A percentile compares a stretch with the other conserved stretches of the same genome.
These are phyloP conservation scores for Neocatenulostroma microsporum DNA, from an alignment of 2,329 filamentous ascomycete genomes.

Conservation along the genomic window DNA sequence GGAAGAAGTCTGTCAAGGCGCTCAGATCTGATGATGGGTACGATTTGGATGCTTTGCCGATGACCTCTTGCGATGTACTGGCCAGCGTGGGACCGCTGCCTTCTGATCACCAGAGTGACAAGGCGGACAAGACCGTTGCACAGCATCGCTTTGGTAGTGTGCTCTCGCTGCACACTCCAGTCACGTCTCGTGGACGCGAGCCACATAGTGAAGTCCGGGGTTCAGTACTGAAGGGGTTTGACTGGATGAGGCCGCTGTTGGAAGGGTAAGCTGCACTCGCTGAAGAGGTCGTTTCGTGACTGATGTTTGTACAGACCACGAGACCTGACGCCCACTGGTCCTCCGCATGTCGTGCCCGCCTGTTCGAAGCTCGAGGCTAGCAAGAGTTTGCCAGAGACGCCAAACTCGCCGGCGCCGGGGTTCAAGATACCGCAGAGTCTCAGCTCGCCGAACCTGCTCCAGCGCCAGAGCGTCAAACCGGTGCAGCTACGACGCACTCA, in stretches of 20 bases:
- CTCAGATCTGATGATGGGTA: conserved; percentile 22
- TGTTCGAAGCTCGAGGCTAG: no score
- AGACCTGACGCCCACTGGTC: no score
- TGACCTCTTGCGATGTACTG: conserved; percentile 18
- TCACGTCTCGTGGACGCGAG: background rate
- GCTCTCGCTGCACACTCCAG: background rate
- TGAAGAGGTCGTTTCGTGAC: background rate
- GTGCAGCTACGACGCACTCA: conserved; percentile 7
- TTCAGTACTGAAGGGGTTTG: conserved; percentile 8
- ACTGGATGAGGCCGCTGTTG: conserved; percentile 12
- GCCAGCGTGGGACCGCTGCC: conserved; percentile 10
- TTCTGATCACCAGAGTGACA: no score
- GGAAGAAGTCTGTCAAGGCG: conserved; percentile 9
- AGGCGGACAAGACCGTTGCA: background rate
- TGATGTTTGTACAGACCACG: no score
- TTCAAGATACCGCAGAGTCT: conserved; percentile 3
- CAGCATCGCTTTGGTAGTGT: background rate
- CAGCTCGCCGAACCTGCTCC: conserved; percentile 10
- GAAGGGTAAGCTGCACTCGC: conserved; percentile 6
- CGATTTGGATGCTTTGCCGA: conserved; percentile 30
- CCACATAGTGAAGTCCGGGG: conserved; percentile 2
- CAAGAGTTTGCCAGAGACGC: no score
- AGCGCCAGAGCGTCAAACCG: background rate
- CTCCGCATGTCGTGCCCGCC: no score
- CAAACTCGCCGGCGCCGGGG: no score